Evolutionary conservation across 352 stramenopile species (phyloP), one percentile per base, ranked within the genome.

Genomic region (Pythium aristosporum): DNA sequence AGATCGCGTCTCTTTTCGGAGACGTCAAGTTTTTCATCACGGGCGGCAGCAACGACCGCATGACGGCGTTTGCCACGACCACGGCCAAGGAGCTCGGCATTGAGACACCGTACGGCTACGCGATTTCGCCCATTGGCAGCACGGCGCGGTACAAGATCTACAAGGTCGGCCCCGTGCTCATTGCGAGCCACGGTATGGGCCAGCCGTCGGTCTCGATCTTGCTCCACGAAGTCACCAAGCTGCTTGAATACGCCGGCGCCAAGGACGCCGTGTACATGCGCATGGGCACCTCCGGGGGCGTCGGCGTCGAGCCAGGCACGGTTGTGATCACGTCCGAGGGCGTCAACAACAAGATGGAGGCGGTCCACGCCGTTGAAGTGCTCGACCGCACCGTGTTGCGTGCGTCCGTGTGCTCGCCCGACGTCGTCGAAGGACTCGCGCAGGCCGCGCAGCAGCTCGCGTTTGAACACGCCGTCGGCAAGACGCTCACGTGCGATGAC

Each of bases 401-500:
- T 11, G 77, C 79, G 18, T 75, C 85, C 5, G 72, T 87, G 50
- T 88, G 83, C 64, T 76, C 65, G 18, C 73, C 69, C n/a, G 68
- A 82, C 28, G 71, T 92, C 32, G 71, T 71, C 3, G 70, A 85
- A 6, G 84, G 87, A 39, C 75, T 94, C 53, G 68, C 77, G 16
- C 46, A 64, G 3, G 69, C 77, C 0, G 79, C 80, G n/a, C 64
- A 82, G 28, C 70, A 86, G 21, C 60, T 88, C 48, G 69, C 25
- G 25, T 30, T 30, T 30, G 25, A 30, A 57, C 2, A 34, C 89
- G 39, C 77, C 78, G 71, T 89, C 48, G 83, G 85, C 61, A 94
- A 94, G 74, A 94, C 85, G 48, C 78, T 94, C 39, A 89, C 77
- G 50, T 90, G 82, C 73, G 86, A 94, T 68, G 85, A 91, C 67